phyloP scores from a whole-genome alignment of 495 filamentous ascomycete genomes.

The Xylaria venustula region DNA sequence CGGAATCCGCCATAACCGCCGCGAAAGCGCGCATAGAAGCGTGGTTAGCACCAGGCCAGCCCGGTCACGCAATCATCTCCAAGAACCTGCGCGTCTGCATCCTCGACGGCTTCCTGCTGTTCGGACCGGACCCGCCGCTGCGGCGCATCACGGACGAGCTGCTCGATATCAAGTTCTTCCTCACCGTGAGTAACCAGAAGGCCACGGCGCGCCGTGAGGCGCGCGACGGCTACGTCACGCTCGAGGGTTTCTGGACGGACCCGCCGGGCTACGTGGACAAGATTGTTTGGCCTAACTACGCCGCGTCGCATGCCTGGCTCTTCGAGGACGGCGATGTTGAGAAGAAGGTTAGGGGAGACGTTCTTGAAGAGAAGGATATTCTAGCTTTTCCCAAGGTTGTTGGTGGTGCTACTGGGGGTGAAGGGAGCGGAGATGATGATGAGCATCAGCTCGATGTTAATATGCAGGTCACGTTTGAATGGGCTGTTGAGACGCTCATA shows the following conservation, averaged over 20 bases:
- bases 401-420: neutral
- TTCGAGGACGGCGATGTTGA: slow-evolving; percentile 66
- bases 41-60: slow-evolving; percentile 38
- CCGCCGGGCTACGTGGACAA: slow-evolving; percentile 91
- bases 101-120: slow-evolving; percentile 85
- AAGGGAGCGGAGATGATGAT: slow-evolving; percentile 6
- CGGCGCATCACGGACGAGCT: slow-evolving; percentile 43
- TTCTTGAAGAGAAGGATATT: slow-evolving; percentile 47
- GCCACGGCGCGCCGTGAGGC: slow-evolving; percentile 68
- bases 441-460: slow-evolving; percentile 40
- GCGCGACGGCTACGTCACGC: slow-evolving; percentile 80
- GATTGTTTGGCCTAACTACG: slow-evolving; percentile 95
- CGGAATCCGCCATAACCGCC: slow-evolving; percentile 35
- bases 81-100: slow-evolving; percentile 50
- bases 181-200: slow-evolving; percentile 58
- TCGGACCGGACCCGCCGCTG: slow-evolving; percentile 39
- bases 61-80: slow-evolving; percentile 32
- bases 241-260: slow-evolving; percentile 91
- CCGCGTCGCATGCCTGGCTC: slow-evolving; percentile 70
- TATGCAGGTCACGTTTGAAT: slow-evolving; percentile 50
- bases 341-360: slow-evolving; percentile 43
- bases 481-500: slow-evolving; percentile 55
- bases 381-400: slow-evolving; percentile 28
- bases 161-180: slow-evolving; percentile 74
- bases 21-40: slow-evolving; percentile 37